phyloP scores from a whole-genome alignment of 805 yeast genomes.

The Torulaspora microellipsoides region DNA sequence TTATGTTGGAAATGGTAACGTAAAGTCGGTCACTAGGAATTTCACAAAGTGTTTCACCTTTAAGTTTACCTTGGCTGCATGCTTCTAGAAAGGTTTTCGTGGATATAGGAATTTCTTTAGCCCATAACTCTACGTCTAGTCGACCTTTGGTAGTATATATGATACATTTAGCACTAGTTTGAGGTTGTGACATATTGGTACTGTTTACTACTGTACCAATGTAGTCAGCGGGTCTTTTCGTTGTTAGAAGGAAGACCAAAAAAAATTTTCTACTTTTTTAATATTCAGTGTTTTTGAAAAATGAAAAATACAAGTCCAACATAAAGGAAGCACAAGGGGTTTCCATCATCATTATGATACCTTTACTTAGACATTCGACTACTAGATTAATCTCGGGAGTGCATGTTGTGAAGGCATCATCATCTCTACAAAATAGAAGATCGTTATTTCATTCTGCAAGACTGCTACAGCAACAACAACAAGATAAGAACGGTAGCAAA shows the following conservation, averaged over 20 bases:
- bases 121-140: constrained; percentile 60
- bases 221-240: no score
- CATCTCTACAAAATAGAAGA: constrained; percentile 3
- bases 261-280: no score
- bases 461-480: constrained; percentile 7
- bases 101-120: constrained; percentile 57
- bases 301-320: no score
- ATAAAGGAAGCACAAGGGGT: no score
- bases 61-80: constrained; percentile 30
- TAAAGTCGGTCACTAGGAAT: not conserved
- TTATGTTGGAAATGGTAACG: constrained; percentile 4
- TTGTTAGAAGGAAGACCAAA: no score
- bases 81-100: constrained; percentile 45
- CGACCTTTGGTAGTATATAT: constrained; percentile 55
- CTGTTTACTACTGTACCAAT: no score
- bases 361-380: constrained; percentile 4
- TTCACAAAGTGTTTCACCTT: constrained; percentile 2
- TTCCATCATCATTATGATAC: not conserved
- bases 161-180: constrained; percentile 54
- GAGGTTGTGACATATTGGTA: constrained; percentile 41
- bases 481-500: constrained; percentile 14
- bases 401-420: not conserved
- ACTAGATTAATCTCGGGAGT: constrained; percentile 4
- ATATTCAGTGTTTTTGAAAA: no score
- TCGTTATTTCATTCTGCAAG: constrained; percentile 1